Evolutionary conservation across 169 alveolate species (phyloP).

Genomic region (Toxoplasma gondii): DNA sequence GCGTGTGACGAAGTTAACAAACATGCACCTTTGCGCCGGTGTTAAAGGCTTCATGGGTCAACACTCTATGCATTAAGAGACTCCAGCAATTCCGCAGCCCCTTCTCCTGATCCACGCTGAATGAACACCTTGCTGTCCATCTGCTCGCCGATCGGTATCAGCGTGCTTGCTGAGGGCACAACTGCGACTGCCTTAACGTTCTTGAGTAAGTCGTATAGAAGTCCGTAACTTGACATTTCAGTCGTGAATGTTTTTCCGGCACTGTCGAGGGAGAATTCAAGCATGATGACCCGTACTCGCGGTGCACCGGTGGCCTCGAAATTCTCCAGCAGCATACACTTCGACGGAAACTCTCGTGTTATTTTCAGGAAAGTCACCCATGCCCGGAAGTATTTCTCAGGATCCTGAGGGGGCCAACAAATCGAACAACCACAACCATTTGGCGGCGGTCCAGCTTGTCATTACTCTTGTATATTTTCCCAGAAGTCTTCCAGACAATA

Average conservation of each 20-base stretch:
- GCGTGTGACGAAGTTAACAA: no score
- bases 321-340: conserved; percentile 54
- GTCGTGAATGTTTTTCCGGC: conserved; percentile 14
- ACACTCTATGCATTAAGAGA: neutral
- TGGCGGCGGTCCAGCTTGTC: no score
- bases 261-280: neutral
- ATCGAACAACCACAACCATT: neutral
- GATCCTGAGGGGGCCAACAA: neutral
- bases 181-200: conserved; percentile 60
- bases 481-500: no score
- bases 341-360: conserved; percentile 48
- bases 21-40: no score
- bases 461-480: no score
- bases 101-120: conserved; percentile 51
- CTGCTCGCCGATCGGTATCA: conserved; percentile 2
- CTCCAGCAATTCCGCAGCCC: conserved; percentile 23
- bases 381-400: conserved; percentile 38
- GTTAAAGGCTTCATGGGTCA: no score
- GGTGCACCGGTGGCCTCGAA: conserved; percentile 49
- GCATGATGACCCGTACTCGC: conserved; percentile 32
- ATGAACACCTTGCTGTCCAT: neutral
- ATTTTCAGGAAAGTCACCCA: conserved; percentile 32
- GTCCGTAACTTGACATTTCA: neutral
- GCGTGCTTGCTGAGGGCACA: conserved; percentile 34
- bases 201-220: conserved; percentile 40